Conservation (phyloP, 768 basidiomycete genomes). For the Boletus tomentosulus region DNA sequence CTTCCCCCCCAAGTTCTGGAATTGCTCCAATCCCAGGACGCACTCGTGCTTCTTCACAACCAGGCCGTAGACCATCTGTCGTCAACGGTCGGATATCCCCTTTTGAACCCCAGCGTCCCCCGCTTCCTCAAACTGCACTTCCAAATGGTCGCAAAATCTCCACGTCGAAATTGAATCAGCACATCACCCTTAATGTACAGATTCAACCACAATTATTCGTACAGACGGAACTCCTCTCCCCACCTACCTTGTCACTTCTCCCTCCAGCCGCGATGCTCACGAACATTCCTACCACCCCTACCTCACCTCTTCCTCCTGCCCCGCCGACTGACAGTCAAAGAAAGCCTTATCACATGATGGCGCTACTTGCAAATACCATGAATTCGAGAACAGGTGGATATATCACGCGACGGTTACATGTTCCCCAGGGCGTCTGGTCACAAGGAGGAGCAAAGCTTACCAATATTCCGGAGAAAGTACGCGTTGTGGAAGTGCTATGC, state of each 20-base stretch:
- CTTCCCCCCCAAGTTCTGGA: conserved; percentile 40
- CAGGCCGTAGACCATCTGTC: conserved; percentile 64
- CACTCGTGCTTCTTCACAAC: conserved; percentile 71
- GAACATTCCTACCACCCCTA: conserved; percentile 68
- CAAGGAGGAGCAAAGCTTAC: conserved; percentile 83
- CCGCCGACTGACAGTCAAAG: conserved; percentile 70
- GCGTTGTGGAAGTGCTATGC: conserved; percentile 75
- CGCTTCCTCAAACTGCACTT: conserved; percentile 42
- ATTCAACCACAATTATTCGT: conserved; percentile 47
- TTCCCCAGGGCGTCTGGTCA: conserved; percentile 88
- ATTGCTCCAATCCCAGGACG: conserved; percentile 40
- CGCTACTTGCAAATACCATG: conserved; percentile 74
- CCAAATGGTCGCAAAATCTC: conserved; percentile 56
- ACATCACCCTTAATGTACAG: conserved; percentile 39
- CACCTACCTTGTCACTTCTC: conserved; percentile 36
- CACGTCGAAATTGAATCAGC: conserved; percentile 53
- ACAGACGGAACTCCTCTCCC: conserved; percentile 48
- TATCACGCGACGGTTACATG: conserved; percentile 79
- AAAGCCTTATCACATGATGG: conserved; percentile 91
- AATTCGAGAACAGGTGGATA: conserved; percentile 79
- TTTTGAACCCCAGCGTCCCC: conserved; percentile 47
- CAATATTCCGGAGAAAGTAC: conserved; percentile 80
- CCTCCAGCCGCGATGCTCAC: conserved; percentile 45
- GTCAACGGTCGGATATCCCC: conserved; percentile 50
- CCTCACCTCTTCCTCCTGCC: conserved; percentile 70